A percentile compares a stretch with the other conserved stretches of the same genome.
Evolutionary conservation across 371 early-diverging fungal species (phyloP).

Genomic region (Paraphysoderma sedebokerense): DNA sequence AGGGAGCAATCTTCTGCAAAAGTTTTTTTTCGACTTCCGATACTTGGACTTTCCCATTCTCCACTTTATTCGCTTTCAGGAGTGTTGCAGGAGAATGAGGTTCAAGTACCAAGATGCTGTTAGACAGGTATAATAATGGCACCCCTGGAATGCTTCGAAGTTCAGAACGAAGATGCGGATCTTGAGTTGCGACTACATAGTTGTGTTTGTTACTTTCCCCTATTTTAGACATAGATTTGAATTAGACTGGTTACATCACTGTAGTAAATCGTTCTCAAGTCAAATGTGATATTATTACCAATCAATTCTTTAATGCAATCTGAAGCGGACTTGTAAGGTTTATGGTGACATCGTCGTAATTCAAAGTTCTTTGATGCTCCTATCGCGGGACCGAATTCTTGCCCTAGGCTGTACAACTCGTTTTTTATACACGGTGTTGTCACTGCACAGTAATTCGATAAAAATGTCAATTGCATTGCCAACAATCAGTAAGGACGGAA

Average conservation of each 20-base stretch:
- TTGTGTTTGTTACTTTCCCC: slow-evolving; percentile 46
- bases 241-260: neutral
- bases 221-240: neutral
- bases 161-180: slow-evolving; percentile 36
- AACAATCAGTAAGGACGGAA: neutral
- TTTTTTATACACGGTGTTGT: slow-evolving; percentile 61
- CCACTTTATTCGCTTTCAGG: slow-evolving; percentile 20
- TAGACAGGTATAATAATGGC: slow-evolving; percentile 67
- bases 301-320: slow-evolving; percentile 59
- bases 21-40: neutral
- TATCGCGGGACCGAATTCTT: slow-evolving; percentile 34
- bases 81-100: slow-evolving; percentile 38
- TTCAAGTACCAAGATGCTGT: slow-evolving; percentile 61
- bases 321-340: slow-evolving; percentile 36
- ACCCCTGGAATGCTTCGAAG: slow-evolving; percentile 61
- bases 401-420: slow-evolving; percentile 47
- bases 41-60: neutral
- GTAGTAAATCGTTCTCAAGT: neutral
- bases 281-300: slow-evolving; percentile 8
- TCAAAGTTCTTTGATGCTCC: slow-evolving; percentile 47
- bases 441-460: slow-evolving; percentile 21
- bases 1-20: too few species aligned
- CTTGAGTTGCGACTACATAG: slow-evolving; percentile 69
- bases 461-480: neutral
- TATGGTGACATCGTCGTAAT: slow-evolving; percentile 58